Evolutionary conservation across 495 filamentous ascomycete species (phyloP), one percentile per base, ranked within the genome.

Genomic region (Penicillium lividum): DNA sequence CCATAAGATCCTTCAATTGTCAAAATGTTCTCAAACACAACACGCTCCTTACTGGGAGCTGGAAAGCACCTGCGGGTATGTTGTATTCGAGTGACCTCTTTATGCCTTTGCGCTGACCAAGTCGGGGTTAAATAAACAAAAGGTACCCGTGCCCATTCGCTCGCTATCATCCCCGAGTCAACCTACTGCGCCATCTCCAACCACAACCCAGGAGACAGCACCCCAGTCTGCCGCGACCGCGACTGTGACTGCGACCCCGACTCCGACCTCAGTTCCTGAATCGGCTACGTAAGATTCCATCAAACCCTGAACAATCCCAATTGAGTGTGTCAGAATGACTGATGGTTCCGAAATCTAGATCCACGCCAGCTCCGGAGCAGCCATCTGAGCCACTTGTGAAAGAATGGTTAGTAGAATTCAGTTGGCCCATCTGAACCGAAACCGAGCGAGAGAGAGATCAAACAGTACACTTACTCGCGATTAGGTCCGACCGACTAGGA

Each of bases 401-500:
- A 51, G 64, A 70, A 71, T 73, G 70, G 70, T 72, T 3, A 57
- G 69, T 61, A 25, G 15, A 54, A 9, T 42, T 2, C 31, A 15
- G 10, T 9, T 33, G 18, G 42, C 6, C 7, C 15, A 7, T 28
- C 7, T 6, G 31, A 9, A 27, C 3, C 18, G 30, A 28, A 3
- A 15, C 10, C 10, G n/a, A 15, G 38, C 4, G 9, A 36, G 33
- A 11, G 33, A 16, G 38, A 22, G 18, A 38, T 15, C 30, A 40
- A 36, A 6, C 30, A 30, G 34, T n/a, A 10, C 36, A 16, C 54
- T 45, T 27, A 43, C 45, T 30, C 28, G 18, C n/a, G 16, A 30
- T 28, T 54, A 79, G 77, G 77, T 62, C 65, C 18, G 60, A 76
- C 45, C 75, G 77, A 27, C 54, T 80, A 51, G 62, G 70, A 52